Percentiles rank a stretch among this genome's conserved stretches.
phyloP scores from a whole-genome alignment of 441 rosid genomes.

The Croton laevigatus region DNA sequence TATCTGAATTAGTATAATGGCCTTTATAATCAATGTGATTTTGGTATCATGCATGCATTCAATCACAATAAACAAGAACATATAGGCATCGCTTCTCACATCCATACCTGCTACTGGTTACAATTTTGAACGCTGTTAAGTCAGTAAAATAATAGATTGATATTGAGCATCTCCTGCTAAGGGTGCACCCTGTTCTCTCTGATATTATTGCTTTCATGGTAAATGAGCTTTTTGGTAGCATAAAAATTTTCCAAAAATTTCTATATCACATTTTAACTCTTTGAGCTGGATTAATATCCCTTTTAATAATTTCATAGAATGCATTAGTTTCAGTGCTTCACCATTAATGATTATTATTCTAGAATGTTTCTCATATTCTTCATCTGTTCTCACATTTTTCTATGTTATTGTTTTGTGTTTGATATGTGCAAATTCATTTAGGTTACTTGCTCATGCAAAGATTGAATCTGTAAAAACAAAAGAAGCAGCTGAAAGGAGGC shows the following conservation, averaged over 20 bases:
- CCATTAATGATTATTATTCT: neutral
- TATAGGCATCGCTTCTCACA: neutral
- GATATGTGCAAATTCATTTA: slow-evolving; percentile 29
- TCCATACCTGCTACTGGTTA: neutral
- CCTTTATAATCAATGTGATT: neutral
- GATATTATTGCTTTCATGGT: neutral
- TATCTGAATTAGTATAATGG: neutral
- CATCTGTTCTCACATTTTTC: neutral
- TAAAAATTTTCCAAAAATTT: neutral
- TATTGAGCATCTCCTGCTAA: neutral
- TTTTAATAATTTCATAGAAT: neutral
- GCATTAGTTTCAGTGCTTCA: neutral
- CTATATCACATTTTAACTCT: neutral
- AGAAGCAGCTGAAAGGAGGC: slow-evolving; percentile 92
- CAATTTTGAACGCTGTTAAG: neutral
- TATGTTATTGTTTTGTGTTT: slow-evolving; percentile 16
- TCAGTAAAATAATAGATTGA: neutral
- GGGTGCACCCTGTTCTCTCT: neutral
- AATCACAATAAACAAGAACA: neutral
- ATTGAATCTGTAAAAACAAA: slow-evolving; percentile 84
- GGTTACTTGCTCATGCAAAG: slow-evolving; percentile 99
- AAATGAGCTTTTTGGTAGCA: neutral
- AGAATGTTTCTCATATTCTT: neutral
- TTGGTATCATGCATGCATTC: neutral
- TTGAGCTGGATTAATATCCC: neutral